Conservation (phyloP, 2,329 filamentous ascomycete species). For the Paecilomyces fulvus region DNA sequence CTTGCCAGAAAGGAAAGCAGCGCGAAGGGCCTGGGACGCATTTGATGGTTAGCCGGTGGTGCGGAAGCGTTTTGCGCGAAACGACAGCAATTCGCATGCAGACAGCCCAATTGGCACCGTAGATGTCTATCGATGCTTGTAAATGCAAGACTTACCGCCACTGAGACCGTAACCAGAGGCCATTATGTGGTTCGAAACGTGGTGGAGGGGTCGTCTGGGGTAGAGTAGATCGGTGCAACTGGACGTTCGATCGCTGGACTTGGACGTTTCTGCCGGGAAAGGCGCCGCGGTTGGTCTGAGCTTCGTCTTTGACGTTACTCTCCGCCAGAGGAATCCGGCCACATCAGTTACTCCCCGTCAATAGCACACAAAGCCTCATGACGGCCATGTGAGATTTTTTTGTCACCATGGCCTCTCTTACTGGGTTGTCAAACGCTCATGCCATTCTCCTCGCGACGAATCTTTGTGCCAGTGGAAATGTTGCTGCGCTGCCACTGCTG, state of each 20-base stretch:
- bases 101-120: constrained; percentile 6
- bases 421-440: constrained; percentile 45
- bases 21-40: constrained; percentile 53
- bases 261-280: constrained; percentile 14
- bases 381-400: constrained; percentile 13
- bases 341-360: neutral
- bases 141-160: constrained; percentile 35
- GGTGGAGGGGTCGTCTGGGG: constrained; percentile 11
- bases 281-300: constrained; percentile 14
- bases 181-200: constrained; percentile 28
- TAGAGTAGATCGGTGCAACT: constrained; percentile 12
- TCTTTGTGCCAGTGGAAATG: constrained; percentile 47
- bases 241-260: constrained; percentile 11
- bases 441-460: constrained; percentile 51
- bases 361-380: constrained; percentile 2
- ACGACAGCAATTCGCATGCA: constrained; percentile 9
- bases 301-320: constrained; percentile 4
- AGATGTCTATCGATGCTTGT: neutral
- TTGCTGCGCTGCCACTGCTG: constrained; percentile 44
- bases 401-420: constrained; percentile 28
- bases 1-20: constrained; percentile 99
- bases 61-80: constrained; percentile 9
- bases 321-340: constrained; percentile 1
- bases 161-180: constrained; percentile 48
- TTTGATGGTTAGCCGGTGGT: constrained; percentile 15